A percentile compares a stretch with the other conserved stretches of the same genome.
These are phyloP conservation scores for Berkeleyomyces basicola DNA, from an alignment of 2,329 filamentous ascomycete species.

Conservation along the genomic window DNA sequence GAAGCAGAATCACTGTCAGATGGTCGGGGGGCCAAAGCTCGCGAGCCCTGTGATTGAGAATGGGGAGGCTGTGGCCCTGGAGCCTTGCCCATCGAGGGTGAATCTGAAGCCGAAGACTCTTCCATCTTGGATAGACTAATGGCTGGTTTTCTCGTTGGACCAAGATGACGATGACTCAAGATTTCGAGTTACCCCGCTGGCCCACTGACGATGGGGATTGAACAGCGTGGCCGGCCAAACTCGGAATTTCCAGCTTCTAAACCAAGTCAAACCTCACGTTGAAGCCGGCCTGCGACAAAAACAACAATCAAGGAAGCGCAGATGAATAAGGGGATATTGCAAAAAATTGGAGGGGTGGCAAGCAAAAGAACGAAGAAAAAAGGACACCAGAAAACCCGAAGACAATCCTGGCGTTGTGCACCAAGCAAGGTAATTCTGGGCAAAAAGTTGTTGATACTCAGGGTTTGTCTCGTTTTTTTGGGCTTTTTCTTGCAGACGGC, in stretches of 20 bases:
- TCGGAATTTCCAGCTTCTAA: neutral
- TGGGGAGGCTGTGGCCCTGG: neutral
- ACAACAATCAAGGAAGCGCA: neutral
- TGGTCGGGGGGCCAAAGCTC: slow-evolving; percentile 9
- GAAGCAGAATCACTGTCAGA: neutral
- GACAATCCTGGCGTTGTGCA: neutral
- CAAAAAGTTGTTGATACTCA: neutral
- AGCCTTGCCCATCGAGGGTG: neutral
- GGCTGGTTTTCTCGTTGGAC: neutral
- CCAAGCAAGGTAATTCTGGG: neutral
- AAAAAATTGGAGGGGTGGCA: neutral
- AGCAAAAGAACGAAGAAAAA: neutral
- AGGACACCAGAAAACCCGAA: neutral
- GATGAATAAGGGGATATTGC: neutral
- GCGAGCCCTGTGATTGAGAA: neutral
- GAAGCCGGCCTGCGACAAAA: neutral
- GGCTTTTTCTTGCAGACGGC: neutral
- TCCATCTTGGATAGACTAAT: slow-evolving; percentile 7
- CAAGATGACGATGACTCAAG: neutral
- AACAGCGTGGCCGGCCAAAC: neutral
- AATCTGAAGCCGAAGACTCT: neutral
- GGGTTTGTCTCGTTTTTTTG: neutral
- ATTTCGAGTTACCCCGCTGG: neutral
- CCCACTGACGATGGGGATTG: neutral
- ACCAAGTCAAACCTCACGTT: neutral